phyloP scores from a whole-genome alignment of 2,329 filamentous ascomycete genomes.

The Aureobasidium namibiae region DNA sequence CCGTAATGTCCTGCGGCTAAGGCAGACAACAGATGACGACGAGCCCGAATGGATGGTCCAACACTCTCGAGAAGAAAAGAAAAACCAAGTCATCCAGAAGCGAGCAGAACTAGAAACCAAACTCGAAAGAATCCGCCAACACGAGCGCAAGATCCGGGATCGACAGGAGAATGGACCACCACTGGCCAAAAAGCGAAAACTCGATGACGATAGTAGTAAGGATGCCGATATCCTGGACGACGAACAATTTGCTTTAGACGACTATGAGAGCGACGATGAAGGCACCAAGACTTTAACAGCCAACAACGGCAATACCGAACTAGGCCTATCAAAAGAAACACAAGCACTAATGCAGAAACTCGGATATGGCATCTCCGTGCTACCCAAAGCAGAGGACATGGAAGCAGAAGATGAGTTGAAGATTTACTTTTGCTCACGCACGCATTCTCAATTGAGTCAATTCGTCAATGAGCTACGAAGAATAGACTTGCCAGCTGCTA shows the following conservation, averaged over 20 bases:
- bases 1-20: too few species aligned
- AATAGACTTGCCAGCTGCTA: conserved; percentile 65
- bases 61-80: conserved; percentile 61
- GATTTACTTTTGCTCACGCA: conserved; percentile 88
- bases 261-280: conserved; percentile 60
- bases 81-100: conserved; percentile 55
- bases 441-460: conserved; percentile 84
- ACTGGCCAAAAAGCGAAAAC: conserved; percentile 37
- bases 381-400: conserved; percentile 36
- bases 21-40: conserved; percentile 44
- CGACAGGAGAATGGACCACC: conserved; percentile 42
- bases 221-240: conserved; percentile 30
- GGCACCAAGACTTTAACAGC: conserved; percentile 18
- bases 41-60: conserved; percentile 82
- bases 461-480: conserved; percentile 76
- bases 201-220: conserved; percentile 19
- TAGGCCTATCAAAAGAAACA: conserved; percentile 64
- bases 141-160: conserved; percentile 53
- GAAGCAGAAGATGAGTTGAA: conserved; percentile 60
- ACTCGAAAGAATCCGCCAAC: conserved; percentile 53
- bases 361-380: conserved; percentile 19
- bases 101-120: conserved; percentile 69
- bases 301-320: conserved; percentile 17
- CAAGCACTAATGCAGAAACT: conserved; percentile 61
- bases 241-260: conserved; percentile 69